Base-by-base conservation (phyloP, 2,329 filamentous ascomycete genomes). In the Aspergillus caelatus region DNA sequence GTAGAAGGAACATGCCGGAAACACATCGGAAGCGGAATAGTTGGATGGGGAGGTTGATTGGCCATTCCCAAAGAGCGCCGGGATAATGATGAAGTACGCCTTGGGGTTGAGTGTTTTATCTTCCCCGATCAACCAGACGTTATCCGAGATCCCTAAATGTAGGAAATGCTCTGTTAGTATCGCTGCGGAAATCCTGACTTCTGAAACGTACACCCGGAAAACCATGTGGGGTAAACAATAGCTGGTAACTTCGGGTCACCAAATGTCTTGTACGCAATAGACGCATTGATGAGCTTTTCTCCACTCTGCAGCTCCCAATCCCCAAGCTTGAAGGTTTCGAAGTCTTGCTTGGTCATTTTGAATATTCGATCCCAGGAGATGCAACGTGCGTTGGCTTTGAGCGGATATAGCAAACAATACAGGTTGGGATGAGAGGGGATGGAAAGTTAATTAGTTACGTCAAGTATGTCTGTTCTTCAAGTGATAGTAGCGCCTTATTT, bases 221-320 rank as follows among this genome's bases (percentile, higher is more conserved):
- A 94, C 91, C 91, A 94, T 2, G 88, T 88, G 2, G 91, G 91
- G 71, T 94, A 94, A 65, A 94, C 85, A 62, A 94, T 86, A 2
- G 87, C 88, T 9, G 91, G 90, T 7, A 79, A 81, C 0, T 80
- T 83, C 0, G 85, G 74, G 61, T 88, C 81, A 23, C 91, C 91
- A 68, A 91, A 89, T 0, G 91, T 92, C 76, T 91, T 93, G 82
- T 92, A 94, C 19, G 91, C 90, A 60, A 94, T 87, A 71, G 86
- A 85, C 1, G 91, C 91, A 68, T 86, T 75, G 1, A 84, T 82
- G 21, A 94, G 82, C 7, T 78, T 82, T n/a, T 81, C 81, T 45
- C 90, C 89, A 30, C 84, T 88, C 71, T 90, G 85, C 3, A 94
- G 85, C 65, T 84, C 78, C 80, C 90, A 91, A 76, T 90, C 84